A percentile compares a stretch with the other conserved stretches of the same genome.
These are phyloP conservation scores for Ustilago tritici DNA, from an alignment of 1,284 basidiomycete genomes.

Conservation along the genomic window DNA sequence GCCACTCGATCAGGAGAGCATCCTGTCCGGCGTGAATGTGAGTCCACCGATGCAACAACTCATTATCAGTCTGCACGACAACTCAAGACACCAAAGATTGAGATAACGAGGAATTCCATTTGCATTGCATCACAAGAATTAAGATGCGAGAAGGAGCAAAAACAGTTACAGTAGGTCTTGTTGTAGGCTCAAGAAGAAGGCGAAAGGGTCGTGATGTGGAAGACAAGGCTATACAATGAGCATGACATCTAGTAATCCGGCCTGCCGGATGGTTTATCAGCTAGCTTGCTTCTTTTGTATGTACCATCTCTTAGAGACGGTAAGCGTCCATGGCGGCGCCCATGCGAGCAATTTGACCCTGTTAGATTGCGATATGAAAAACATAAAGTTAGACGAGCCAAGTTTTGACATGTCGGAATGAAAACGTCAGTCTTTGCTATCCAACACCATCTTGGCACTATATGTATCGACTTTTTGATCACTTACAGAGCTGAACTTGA, in stretches of 20 bases:
- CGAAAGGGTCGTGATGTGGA: neutral
- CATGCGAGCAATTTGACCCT: slow-evolving; percentile 40
- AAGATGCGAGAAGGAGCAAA: neutral
- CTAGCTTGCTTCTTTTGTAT: neutral
- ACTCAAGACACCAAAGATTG: neutral
- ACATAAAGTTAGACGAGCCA: neutral
- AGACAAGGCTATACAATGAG: neutral
- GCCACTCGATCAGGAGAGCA: too few relatives aligned
- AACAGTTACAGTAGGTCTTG: neutral
- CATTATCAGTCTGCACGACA: too few relatives aligned
- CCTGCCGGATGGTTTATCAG: neutral
- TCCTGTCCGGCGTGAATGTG: too few relatives aligned
- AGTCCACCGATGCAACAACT: too few relatives aligned
- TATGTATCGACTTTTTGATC: neutral
- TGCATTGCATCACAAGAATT: slow-evolving; percentile 15
- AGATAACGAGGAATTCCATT: neutral
- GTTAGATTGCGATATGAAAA: slow-evolving; percentile 17
- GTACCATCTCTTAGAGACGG: slow-evolving; percentile 18
- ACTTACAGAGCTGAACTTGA: slow-evolving; percentile 9
- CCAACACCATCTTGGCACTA: slow-evolving; percentile 9
- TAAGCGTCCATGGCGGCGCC: slow-evolving; percentile 25
- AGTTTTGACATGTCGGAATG: neutral
- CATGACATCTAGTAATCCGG: neutral
- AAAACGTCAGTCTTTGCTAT: slow-evolving; percentile 1
- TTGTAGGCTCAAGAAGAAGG: neutral